Conservation (phyloP, 2,329 filamentous ascomycete genomes). For the Penicillium digitatum region DNA sequence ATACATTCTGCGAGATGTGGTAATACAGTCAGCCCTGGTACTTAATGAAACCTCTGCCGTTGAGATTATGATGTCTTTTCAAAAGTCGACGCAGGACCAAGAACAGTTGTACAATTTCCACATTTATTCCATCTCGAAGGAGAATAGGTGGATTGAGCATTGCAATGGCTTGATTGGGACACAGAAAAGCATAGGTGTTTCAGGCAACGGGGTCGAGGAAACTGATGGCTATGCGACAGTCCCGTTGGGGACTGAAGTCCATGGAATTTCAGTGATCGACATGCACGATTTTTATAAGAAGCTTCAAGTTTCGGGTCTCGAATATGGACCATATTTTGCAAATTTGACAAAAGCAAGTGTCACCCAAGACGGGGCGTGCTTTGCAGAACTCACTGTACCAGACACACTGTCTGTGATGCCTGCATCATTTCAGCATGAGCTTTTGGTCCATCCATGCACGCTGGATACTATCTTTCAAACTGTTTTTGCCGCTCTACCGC, state of each 20-base stretch:
- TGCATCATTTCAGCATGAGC: conserved; percentile 23
- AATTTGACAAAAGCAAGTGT: conserved; percentile 18
- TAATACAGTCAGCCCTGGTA: conserved; percentile 24
- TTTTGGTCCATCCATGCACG: conserved; percentile 31
- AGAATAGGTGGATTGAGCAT: conserved; percentile 26
- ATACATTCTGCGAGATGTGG: conserved; percentile 20
- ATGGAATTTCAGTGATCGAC: conserved; percentile 16
- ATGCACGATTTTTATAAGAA: conserved; percentile 24
- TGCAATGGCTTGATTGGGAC: conserved; percentile 16
- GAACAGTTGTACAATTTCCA: conserved; percentile 16
- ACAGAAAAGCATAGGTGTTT: background rate
- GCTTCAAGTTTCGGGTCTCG: conserved; percentile 23
- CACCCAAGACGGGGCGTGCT: conserved; percentile 6
- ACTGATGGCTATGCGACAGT: background rate
- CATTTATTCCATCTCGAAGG: conserved; percentile 20
- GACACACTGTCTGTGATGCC: conserved; percentile 29
- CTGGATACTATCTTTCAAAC: conserved; percentile 34
- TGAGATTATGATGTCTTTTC: conserved; percentile 18
- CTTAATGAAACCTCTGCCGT: conserved; percentile 15
- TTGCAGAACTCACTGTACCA: conserved; percentile 24
- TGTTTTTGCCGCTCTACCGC: conserved; percentile 19
- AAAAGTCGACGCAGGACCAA: background rate
- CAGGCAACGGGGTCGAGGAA: background rate
- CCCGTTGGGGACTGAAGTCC: background rate
- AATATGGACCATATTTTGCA: conserved; percentile 31